Percentiles rank a stretch among this genome's conserved stretches.
These are phyloP conservation scores for Lactarius hengduanensis DNA, from an alignment of 768 basidiomycete genomes.

Conservation along the genomic window DNA sequence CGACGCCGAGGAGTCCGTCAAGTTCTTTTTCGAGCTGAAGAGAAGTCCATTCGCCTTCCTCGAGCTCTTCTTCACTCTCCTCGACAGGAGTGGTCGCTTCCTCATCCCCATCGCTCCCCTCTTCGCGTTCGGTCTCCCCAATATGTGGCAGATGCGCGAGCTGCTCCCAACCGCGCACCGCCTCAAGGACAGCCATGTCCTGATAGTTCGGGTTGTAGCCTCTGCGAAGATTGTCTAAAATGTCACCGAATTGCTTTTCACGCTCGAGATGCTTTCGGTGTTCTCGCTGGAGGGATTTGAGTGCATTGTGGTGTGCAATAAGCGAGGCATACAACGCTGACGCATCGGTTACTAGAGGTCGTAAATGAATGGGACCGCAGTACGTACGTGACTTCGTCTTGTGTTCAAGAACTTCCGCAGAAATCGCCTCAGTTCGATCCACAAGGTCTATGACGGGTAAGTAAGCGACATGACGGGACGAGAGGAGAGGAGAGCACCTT, in stretches of 20 bases:
- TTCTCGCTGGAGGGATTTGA: constrained; percentile 74
- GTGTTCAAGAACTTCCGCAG: constrained; percentile 76
- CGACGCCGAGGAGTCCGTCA: constrained; percentile 54
- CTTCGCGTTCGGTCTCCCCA: constrained; percentile 59
- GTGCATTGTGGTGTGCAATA: constrained; percentile 65
- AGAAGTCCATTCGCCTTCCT: constrained; percentile 61
- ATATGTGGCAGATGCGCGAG: constrained; percentile 69
- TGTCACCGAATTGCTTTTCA: constrained; percentile 75
- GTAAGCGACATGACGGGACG: background rate
- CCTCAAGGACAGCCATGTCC: constrained; percentile 98
- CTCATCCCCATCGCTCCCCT: constrained; percentile 37
- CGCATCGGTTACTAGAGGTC: constrained; percentile 3
- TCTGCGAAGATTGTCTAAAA: constrained; percentile 74
- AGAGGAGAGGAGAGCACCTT: constrained; percentile 46
- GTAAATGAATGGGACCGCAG: background rate
- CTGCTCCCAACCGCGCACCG: constrained; percentile 90
- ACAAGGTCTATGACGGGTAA: constrained; percentile 60
- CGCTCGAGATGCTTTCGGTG: constrained; percentile 71
- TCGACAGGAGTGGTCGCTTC: constrained; percentile 25
- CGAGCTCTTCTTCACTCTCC: constrained; percentile 38
- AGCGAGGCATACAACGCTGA: constrained; percentile 79
- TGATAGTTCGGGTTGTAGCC: constrained; percentile 99
- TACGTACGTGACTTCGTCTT: constrained; percentile 84
- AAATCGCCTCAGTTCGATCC: constrained; percentile 72
- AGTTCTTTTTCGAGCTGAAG: constrained; percentile 58